Evolutionary conservation across 352 stramenopile genomes (phyloP).

Genomic region (Phytophthora lateralis): DNA sequence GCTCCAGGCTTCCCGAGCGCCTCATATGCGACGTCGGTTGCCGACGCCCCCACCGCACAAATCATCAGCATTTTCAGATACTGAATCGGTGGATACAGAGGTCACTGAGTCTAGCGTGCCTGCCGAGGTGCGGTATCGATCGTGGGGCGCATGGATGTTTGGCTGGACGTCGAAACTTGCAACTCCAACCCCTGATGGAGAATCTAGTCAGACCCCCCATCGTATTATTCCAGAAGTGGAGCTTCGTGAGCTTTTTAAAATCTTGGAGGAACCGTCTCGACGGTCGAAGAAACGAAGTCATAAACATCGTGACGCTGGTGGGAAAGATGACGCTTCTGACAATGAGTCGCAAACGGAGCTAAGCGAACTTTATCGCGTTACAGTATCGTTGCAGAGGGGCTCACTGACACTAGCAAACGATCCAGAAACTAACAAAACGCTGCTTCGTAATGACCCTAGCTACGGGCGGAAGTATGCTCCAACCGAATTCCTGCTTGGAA

Average conservation of each 20-base stretch:
- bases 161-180: constrained; percentile 80
- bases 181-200: constrained; percentile 33
- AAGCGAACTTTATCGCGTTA: constrained; percentile 74
- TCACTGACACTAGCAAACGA: constrained; percentile 82
- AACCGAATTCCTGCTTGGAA: constrained; percentile 78
- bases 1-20: constrained; percentile 25
- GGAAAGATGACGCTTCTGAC: constrained; percentile 37
- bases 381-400: constrained; percentile 70
- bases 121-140: constrained; percentile 77
- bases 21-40: constrained; percentile 26
- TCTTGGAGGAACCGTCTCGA: constrained; percentile 81
- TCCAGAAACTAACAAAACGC: constrained; percentile 64
- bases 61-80: constrained; percentile 62
- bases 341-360: constrained; percentile 44
- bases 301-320: constrained; percentile 33
- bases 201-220: constrained; percentile 36
- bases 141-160: constrained; percentile 89
- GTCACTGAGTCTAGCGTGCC: constrained; percentile 69
- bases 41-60: constrained; percentile 54
- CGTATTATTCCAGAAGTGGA: constrained; percentile 81
- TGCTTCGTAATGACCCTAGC: constrained; percentile 64
- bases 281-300: constrained; percentile 58
- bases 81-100: constrained; percentile 83
- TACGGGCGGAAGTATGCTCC: constrained; percentile 74
- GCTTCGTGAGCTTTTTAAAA: constrained; percentile 86